These are phyloP conservation scores for Russula ochroleuca DNA, from an alignment of 768 basidiomycete species.

Conservation along the genomic window DNA sequence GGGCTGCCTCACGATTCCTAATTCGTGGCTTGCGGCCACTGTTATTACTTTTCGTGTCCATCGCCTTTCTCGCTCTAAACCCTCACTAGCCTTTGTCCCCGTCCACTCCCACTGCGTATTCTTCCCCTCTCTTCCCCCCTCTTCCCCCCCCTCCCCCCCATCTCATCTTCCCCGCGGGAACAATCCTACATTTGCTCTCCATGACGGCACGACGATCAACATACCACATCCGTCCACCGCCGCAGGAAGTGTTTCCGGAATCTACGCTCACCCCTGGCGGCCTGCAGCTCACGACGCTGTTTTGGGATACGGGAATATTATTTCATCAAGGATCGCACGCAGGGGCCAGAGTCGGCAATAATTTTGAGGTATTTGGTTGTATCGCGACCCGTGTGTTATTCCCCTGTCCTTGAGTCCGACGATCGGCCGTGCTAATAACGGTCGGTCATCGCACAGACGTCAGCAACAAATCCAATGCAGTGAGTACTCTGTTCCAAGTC, in stretches of 20 bases:
- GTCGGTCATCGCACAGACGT: slow-evolving; percentile 4
- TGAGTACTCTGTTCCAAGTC: slow-evolving; percentile 7
- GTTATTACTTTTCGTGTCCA: slow-evolving; percentile 7
- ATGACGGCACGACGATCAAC: slow-evolving; percentile 22
- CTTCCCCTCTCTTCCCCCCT: not conserved
- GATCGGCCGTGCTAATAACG: not conserved
- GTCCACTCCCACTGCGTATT: not conserved
- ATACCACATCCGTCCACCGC: slow-evolving; percentile 25
- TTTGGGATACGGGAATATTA: slow-evolving; percentile 25
- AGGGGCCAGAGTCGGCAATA: slow-evolving; percentile 24
- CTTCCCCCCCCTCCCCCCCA: no score
- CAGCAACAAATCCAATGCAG: slow-evolving; percentile 16
- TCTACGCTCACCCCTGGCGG: slow-evolving; percentile 24
- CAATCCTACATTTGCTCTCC: not conserved
- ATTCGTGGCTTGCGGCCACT: slow-evolving; percentile 7
- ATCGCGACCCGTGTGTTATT: slow-evolving; percentile 23
- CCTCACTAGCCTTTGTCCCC: not conserved
- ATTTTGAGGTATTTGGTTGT: slow-evolving; percentile 24
- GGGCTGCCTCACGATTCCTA: slow-evolving; percentile 18
- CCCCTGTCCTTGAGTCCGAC: not conserved
- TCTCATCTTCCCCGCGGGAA: not conserved
- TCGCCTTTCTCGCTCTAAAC: slow-evolving; percentile 10
- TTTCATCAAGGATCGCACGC: slow-evolving; percentile 26
- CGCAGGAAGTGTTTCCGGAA: slow-evolving; percentile 28
- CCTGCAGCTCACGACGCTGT: slow-evolving; percentile 26